Evolutionary conservation across 1,284 basidiomycete genomes (phyloP).

Genomic region (Cutaneotrichosporon dermatis): DNA sequence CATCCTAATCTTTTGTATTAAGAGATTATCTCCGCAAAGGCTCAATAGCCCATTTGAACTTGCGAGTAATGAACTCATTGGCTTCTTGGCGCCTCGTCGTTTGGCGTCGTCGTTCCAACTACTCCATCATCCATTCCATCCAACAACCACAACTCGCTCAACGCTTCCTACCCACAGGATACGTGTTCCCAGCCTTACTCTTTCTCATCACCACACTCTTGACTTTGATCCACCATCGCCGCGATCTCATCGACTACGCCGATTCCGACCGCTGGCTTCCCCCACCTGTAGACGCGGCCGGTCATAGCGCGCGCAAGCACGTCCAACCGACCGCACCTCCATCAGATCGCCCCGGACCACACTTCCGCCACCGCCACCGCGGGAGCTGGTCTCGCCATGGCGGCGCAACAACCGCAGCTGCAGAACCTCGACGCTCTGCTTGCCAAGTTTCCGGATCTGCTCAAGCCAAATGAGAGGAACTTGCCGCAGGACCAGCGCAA

Average conservation of each 20-base stretch:
- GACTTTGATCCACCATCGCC: not conserved
- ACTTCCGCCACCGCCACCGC: no score
- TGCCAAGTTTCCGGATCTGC: conserved; percentile 25
- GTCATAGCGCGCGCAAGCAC: not conserved
- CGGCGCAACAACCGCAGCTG: not conserved
- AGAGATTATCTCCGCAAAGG: no score
- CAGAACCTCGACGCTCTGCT: conserved; percentile 19
- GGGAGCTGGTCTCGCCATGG: not conserved
- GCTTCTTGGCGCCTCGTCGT: no score
- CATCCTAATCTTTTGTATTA: not conserved
- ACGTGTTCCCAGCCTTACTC: not conserved
- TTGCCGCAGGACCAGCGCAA: conserved; percentile 29
- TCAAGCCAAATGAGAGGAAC: conserved; percentile 29
- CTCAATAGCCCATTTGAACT: no score
- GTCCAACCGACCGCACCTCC: not conserved
- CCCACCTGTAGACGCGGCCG: not conserved
- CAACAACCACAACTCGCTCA: not conserved
- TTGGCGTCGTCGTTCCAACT: not conserved
- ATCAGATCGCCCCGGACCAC: not conserved
- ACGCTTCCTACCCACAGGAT: not conserved
- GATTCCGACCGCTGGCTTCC: not conserved
- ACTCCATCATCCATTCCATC: not conserved
- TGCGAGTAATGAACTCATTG: no score
- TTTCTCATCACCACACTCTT: not conserved
- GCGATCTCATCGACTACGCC: not conserved